phyloP scores from a whole-genome alignment of 31 red algal genomes.

The Asparagopsis taxiformis region DNA sequence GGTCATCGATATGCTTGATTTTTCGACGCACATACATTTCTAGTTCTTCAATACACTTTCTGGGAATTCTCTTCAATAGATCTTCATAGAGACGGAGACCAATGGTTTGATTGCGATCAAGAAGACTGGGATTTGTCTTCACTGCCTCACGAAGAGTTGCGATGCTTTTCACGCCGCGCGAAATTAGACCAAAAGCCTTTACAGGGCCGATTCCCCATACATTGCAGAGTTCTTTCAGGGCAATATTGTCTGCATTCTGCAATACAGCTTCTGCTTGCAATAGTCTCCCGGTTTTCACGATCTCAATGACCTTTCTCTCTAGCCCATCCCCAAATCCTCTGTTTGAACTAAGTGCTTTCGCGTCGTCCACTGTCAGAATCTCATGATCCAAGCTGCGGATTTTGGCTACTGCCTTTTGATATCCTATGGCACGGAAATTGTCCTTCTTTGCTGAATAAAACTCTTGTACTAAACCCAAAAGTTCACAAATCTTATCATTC shows the following conservation, averaged over 20 bases:
- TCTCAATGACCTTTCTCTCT: constrained; percentile 49
- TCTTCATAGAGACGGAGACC: constrained; percentile 65
- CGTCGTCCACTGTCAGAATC: constrained; percentile 42
- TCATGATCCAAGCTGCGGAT: constrained; percentile 45
- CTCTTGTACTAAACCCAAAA: constrained; percentile 41
- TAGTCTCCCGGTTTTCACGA: constrained; percentile 56
- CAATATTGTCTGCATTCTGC: constrained; percentile 26
- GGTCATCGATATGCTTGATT: constrained; percentile 37
- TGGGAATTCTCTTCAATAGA: constrained; percentile 50
- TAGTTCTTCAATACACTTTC: constrained; percentile 45
- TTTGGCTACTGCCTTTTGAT: constrained; percentile 60
- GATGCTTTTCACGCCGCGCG: constrained; percentile 40
- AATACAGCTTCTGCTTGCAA: constrained; percentile 47
- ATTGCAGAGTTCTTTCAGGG: constrained; percentile 39
- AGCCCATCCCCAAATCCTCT: constrained; percentile 41
- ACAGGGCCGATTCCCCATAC: constrained; percentile 78
- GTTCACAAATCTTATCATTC: constrained; percentile 64
- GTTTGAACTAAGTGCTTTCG: neutral
- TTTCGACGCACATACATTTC: constrained; percentile 47
- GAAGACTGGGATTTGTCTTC: constrained; percentile 11
- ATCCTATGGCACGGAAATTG: constrained; percentile 55
- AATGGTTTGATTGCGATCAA: constrained; percentile 64
- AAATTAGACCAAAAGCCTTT: constrained; percentile 45
- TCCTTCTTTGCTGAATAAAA: constrained; percentile 55
- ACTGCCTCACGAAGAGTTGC: constrained; percentile 28